Conservation (phyloP, 1,284 basidiomycete genomes). For the Sphagnurus paluster region DNA sequence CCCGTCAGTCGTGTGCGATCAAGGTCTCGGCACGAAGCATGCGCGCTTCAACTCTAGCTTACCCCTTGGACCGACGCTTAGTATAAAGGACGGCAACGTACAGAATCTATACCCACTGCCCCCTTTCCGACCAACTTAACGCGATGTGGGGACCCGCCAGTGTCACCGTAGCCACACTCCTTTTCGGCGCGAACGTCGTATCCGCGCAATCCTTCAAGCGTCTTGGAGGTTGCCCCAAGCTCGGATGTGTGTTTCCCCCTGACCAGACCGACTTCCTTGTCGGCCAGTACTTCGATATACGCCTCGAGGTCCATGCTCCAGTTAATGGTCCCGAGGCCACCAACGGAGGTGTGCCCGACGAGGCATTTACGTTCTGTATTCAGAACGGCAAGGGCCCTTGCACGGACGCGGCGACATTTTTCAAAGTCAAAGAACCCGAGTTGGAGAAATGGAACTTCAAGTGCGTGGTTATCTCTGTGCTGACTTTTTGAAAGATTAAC, state of each 20-base stretch:
- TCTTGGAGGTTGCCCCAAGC: conserved; percentile 39
- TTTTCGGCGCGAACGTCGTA: conserved; percentile 10
- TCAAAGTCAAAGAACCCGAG: conserved; percentile 31
- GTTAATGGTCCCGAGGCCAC: conserved; percentile 37
- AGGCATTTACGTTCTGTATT: conserved; percentile 39
- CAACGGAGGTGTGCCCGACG: conserved; percentile 34
- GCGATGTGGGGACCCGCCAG: conserved; percentile 5
- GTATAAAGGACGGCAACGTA: neutral
- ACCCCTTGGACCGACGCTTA: neutral
- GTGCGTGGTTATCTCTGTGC: conserved; percentile 18
- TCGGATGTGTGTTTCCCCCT: conserved; percentile 43
- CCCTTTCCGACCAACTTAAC: neutral
- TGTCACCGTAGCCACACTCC: conserved; percentile 3
- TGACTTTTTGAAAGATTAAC: neutral
- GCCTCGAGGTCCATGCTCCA: conserved; percentile 42
- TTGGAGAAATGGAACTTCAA: conserved; percentile 41
- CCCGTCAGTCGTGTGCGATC: neutral
- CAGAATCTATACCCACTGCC: neutral
- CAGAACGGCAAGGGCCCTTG: conserved; percentile 30
- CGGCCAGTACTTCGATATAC: conserved; percentile 42
- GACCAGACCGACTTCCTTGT: conserved; percentile 43
- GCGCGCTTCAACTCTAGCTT: neutral
- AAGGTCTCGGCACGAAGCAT: neutral
- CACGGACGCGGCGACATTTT: conserved; percentile 33
- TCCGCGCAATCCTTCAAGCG: conserved; percentile 39